phyloP scores from a whole-genome alignment of 225 moss, liverwort and hornwort genomes.

The Pseudoscleropodium purum region DNA sequence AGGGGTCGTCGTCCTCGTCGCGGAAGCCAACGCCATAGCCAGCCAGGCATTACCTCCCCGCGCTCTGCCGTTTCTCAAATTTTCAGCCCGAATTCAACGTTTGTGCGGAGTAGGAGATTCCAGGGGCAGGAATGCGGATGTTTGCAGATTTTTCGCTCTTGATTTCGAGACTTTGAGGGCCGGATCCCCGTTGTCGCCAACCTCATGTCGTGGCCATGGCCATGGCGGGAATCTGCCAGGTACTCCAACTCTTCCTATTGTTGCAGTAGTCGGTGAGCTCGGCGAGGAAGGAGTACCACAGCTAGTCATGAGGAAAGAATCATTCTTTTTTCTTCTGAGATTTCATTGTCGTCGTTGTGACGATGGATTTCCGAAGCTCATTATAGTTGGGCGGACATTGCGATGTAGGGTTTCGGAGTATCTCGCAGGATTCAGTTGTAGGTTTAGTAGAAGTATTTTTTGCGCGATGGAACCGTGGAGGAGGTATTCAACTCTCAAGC shows the following conservation, averaged over 20 bases:
- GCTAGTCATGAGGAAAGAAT: not conserved
- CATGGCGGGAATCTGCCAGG: conserved; percentile 12
- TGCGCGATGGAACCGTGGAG: not conserved
- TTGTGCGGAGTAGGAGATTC: not conserved
- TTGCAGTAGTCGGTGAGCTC: not conserved
- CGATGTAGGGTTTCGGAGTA: not conserved
- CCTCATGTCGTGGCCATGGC: conserved; percentile 4
- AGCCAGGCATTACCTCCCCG: not conserved
- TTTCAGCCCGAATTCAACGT: not conserved
- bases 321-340: not conserved
- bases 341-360: not conserved
- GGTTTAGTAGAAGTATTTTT: not conserved
- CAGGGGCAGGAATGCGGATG: not conserved
- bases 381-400: not conserved
- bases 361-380: not conserved
- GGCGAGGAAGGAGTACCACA: not conserved
- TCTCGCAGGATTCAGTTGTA: not conserved
- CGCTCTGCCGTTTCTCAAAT: not conserved
- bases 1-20: not conserved
- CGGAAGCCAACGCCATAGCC: not conserved
- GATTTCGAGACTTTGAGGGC: not conserved
- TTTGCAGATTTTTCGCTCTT: not conserved
- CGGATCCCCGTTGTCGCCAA: not conserved
- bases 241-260: not conserved
- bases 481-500: not conserved